These are phyloP conservation scores for Galeopsis tetrahit DNA, from an alignment of 257 asterid species.

Conservation along the genomic window DNA sequence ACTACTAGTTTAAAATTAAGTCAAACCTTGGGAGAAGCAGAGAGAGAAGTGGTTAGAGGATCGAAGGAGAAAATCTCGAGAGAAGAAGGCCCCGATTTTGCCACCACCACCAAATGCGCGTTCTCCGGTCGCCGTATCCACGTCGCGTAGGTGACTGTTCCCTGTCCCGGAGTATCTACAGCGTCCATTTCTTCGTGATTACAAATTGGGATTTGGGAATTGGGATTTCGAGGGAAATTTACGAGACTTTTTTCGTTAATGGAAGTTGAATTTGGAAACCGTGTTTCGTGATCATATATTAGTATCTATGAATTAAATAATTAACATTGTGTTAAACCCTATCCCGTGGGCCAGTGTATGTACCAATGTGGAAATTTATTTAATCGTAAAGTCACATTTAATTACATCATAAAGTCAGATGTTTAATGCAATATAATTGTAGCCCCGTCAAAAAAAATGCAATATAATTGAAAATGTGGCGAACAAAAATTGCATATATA, in stretches of 20 bases:
- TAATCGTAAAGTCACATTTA: not conserved
- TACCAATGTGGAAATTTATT: not conserved
- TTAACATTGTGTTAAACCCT: not conserved
- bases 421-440: too few relatives aligned
- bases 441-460: too few relatives aligned
- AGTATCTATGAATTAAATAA: not conserved
- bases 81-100: conserved; percentile 67
- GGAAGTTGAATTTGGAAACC: not conserved
- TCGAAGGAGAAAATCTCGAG: conserved; percentile 86
- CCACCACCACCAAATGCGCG: conserved; percentile 77
- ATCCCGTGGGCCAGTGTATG: not conserved
- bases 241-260: not conserved
- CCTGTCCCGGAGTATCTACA: conserved; percentile 55
- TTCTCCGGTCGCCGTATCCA: conserved; percentile 98
- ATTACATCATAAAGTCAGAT: too few relatives aligned
- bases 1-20: not conserved
- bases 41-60: conserved; percentile 57
- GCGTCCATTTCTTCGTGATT: conserved; percentile 54
- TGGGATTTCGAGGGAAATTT: conserved; percentile 17
- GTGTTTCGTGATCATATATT: not conserved
- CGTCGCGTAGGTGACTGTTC: conserved; percentile 71
- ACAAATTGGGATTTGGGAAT: conserved; percentile 19
- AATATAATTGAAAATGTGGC: too few relatives aligned
- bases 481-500: too few relatives aligned
- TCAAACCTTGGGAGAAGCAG: conserved; percentile 81